Evolutionary conservation across 1,139 yeast genomes (phyloP), one percentile per base, ranked within the genome.

Genomic region (Entelexis sorbosivorans): DNA sequence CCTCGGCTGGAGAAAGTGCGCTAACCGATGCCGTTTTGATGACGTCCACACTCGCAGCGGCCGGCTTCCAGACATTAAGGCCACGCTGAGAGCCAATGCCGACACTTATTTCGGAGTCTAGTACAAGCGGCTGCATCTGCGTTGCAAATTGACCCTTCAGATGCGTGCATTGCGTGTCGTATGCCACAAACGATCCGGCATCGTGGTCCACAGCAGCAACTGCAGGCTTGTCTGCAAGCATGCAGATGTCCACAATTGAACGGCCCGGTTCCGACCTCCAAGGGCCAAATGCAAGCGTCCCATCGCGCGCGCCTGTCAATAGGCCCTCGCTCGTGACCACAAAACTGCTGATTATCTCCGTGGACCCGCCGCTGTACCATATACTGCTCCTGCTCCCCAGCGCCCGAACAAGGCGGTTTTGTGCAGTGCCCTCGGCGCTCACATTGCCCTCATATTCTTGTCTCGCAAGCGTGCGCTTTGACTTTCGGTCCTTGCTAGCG

Each of bases 171-270:
- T 19, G 29, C 14, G 38, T 7, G 9, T 38, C 36, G 29, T 20
- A 42, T 5, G 38, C 46, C 14, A 48, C 48, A 16, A 45, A 32
- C 10, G 55, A 45, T 1, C 53, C 53, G 2, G 19, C 34, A 3
- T 43, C 48, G 29, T 47, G 16, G 35, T 50, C 52, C n/a, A 52
- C 56, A 8, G 50, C 53, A 13, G 52, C 51, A 4, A 38, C 50
- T 1, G 26, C 45, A 7, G 38, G 13, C n/a, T 11, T 11, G 10
- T 24, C 38, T 10, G 13, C 14, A 9, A 29, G 3, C 19, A 22
- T 13, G 3, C 22, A 14, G 5, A 44, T 11, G 5, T 36, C 50
- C 16, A 48, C 48, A 33, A 50, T 48, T 5, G 56, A 50, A 11
- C 52, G 47, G 14, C 53, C 56, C 2, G 13, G 8, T 1, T 40